Evolutionary conservation across 352 stramenopile genomes (phyloP), one percentile per base, ranked within the genome.

Genomic region (Globisporangium splendens): DNA sequence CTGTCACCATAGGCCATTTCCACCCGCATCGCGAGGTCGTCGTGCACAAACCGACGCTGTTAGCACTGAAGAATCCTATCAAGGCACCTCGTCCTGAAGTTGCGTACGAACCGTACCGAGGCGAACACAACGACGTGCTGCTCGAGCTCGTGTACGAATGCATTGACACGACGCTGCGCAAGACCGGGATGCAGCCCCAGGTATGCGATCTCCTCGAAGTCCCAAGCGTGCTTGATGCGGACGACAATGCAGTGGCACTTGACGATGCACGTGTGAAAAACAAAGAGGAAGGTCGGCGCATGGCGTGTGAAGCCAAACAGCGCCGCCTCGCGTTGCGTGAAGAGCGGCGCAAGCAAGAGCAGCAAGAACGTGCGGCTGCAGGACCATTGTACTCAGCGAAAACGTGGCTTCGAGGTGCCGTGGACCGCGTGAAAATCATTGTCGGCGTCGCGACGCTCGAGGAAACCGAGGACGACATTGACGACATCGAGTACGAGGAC

Each of bases 401-500:
- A 57, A 11, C 42, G 39, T 35, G 62, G 56, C 18, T 68, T 21
- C 2, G 15, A 55, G 44, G 22, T 7, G 38, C 21, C 1, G 6
- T 82, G 20, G 52, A 49, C 15, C 63, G 64, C 12, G 53, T 82
- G 17, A 71, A 79, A 44, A 54, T 56, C 3, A 46, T 63, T 15
- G 17, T 87, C 2, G 77, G 77, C 0, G 48, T 88, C 21, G 55
- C 65, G 8, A 72, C 66, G 11, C 58, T 90, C 11, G 74, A 83
- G 33, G 54, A 54, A n/a, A 58, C 69, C 1, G 60, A 68, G 8
- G 76, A 86, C 58, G 79, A 66, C 41, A 63, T 87, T 33, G 74
- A 90, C 42, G 69, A 88, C 56, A 57, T 86, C n/a, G 68, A 86
- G 51, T 91, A 91, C 50, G 73, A 73, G n/a, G 76, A 89, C 56